phyloP scores from a whole-genome alignment of 306 rosid genomes.

The Adenanthera pavonina region DNA sequence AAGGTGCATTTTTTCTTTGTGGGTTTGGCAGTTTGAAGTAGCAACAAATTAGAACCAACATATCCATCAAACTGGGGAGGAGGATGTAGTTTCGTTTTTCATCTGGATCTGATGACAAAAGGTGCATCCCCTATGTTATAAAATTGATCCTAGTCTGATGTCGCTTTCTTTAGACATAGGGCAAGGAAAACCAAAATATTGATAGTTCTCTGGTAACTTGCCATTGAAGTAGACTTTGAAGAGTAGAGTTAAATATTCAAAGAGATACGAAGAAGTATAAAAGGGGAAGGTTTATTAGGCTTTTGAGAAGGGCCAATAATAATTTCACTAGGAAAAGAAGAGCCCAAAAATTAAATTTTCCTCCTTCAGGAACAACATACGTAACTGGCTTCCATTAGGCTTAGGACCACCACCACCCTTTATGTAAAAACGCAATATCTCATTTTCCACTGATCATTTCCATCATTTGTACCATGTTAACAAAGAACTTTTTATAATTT shows the following conservation, averaged over 20 bases:
- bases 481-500: no score
- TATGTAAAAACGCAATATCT: constrained; percentile 13
- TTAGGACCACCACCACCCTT: not conserved
- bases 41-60: constrained; percentile 26
- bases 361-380: constrained; percentile 23
- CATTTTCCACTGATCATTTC: not conserved
- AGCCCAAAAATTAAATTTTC: constrained; percentile 9
- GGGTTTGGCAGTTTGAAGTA: constrained; percentile 37
- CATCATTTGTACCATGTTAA: no score
- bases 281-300: no score
- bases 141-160: not conserved
- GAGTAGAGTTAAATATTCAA: no score
- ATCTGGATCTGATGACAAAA: constrained; percentile 8
- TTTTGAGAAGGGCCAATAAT: no score
- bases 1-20: not conserved
- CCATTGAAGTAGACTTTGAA: no score
- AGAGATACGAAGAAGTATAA: no score
- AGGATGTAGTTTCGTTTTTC: not conserved
- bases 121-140: constrained; percentile 22
- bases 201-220: no score
- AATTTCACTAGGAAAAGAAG: no score
- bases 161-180: constrained; percentile 41
- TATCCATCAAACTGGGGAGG: constrained; percentile 9
- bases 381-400: constrained; percentile 42
- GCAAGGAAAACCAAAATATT: constrained; percentile 28